A percentile compares a stretch with the other conserved stretches of the same genome.
Conservation (phyloP, 2,329 filamentous ascomycete species). For the Trichoderma harzianum region DNA sequence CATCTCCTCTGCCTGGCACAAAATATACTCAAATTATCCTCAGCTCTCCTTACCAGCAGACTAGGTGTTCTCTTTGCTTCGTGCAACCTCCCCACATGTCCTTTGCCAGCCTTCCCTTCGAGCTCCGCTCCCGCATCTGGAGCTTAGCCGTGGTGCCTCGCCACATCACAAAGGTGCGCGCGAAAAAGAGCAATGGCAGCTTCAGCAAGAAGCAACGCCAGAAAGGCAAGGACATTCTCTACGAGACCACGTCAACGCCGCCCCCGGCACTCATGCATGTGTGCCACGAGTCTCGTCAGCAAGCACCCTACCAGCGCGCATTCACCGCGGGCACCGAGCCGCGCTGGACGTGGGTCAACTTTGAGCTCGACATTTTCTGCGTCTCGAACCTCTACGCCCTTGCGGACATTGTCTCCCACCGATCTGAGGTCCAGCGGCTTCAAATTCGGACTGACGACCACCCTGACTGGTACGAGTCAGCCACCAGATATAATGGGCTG, state of each 20-base stretch:
- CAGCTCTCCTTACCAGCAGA: not conserved
- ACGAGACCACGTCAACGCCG: conserved; percentile 18
- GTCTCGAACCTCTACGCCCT: not conserved
- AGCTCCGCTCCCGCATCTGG: not conserved
- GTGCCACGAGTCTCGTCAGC: conserved; percentile 15
- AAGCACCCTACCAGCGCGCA: conserved; percentile 15
- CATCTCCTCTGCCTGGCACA: not conserved
- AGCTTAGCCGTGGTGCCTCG: not conserved
- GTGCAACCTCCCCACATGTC: not conserved
- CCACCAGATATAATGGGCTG: not conserved
- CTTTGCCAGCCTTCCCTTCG: not conserved
- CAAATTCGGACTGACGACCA: not conserved
- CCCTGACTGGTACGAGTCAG: not conserved
- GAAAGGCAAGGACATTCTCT: not conserved
- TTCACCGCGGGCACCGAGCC: not conserved
- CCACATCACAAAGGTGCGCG: not conserved
- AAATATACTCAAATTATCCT: not conserved
- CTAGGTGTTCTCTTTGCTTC: not conserved
- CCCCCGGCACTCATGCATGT: conserved; percentile 17
- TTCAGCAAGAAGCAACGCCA: not conserved
- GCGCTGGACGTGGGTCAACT: conserved; percentile 18
- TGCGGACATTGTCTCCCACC: not conserved
- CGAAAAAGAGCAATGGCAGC: not conserved
- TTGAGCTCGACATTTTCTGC: not conserved
- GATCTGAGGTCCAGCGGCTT: not conserved